A percentile compares a stretch with the other conserved stretches of the same genome.
Conservation (phyloP, 371 early-diverging fungal species). For the Rhizopus delemar region DNA sequence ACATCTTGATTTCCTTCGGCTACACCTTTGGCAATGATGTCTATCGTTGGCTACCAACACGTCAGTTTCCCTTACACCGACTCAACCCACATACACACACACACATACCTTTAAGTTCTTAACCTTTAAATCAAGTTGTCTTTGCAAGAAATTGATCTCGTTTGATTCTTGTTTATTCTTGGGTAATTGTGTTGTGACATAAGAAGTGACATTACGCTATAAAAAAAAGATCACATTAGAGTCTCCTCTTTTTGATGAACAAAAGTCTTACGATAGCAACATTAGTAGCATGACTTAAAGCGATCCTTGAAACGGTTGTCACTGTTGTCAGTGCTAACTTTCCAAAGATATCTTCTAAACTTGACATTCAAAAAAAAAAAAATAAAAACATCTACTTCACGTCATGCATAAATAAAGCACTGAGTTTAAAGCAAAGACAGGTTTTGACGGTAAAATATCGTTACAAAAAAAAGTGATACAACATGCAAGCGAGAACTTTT, state of each 20-base stretch:
- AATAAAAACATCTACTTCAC: background rate
- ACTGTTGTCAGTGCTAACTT: conserved; percentile 71
- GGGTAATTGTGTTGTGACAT: conserved; percentile 45
- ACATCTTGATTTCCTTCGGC: conserved; percentile 68
- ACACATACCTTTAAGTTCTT: conserved; percentile 48
- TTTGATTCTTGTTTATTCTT: conserved; percentile 36
- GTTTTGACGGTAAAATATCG: background rate
- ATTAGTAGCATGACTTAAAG: conserved; percentile 69
- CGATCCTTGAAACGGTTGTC: conserved; percentile 73
- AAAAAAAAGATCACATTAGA: background rate
- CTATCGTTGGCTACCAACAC: conserved; percentile 63
- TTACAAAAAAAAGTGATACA: conserved; percentile 1
- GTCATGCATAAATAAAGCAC: background rate
- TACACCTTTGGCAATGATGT: conserved; percentile 64
- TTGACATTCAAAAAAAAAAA: conserved; percentile 20
- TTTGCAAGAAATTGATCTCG: conserved; percentile 37
- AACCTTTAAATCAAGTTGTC: conserved; percentile 47
- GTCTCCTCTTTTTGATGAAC: background rate
- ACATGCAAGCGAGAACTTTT: background rate
- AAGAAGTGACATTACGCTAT: conserved; percentile 59
- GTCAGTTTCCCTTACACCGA: conserved; percentile 4
- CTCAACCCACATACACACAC: background rate
- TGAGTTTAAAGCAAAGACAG: background rate
- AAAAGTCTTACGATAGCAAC: conserved; percentile 56
- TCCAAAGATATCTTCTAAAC: conserved; percentile 65